Evolutionary conservation across 495 filamentous ascomycete species (phyloP), one percentile per base, ranked within the genome.

Genomic region (Halenospora varia): DNA sequence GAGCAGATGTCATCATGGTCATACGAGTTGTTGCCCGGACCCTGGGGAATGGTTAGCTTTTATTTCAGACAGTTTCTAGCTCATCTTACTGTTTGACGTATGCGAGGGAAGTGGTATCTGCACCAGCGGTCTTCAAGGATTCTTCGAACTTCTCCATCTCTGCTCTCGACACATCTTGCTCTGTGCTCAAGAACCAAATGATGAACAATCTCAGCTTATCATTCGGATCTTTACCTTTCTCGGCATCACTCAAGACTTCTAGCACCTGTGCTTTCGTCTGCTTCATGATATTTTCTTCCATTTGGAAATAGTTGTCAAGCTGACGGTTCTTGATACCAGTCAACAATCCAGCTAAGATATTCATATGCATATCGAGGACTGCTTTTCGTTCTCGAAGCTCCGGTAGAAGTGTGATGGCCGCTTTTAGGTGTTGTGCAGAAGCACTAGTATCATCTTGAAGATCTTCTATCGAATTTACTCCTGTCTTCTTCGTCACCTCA

Each of bases 351-450:
- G 89, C 90, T n/a, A 90, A 82, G 55, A 96, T 96, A 68, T 96
- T 96, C 95, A 99, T 99, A 71, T 99, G 95, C 90, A 96, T 97
- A 67, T 97, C 93, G 11, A 99, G 80, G 17, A 85, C 81, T 1
- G 87, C 86, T 70, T 99, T 99, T 55, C 94, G 83, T 64, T 97
- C 94, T 42, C 90, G 84, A 51, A 99, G 74, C 69, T 97, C 93
- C 1, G 95, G 95, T 15, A 99, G 79, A 0, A 93, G 79, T 0
- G 92, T 95, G 52, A 99, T 96, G 17, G 92, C 95, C 11, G 90
- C 89, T 72, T 97, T 97, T 17, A 99, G 83, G 72, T 99, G 95
- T 62, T 92, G 88, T 4, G 95, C 92, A 19, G 88, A 93, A 17
- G 89, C 84, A 61, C 87, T 88, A 8, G 86, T 89, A 65, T 96